Evolutionary conservation across 345 rosid species (phyloP).

Genomic region (Eucalyptus marginata): DNA sequence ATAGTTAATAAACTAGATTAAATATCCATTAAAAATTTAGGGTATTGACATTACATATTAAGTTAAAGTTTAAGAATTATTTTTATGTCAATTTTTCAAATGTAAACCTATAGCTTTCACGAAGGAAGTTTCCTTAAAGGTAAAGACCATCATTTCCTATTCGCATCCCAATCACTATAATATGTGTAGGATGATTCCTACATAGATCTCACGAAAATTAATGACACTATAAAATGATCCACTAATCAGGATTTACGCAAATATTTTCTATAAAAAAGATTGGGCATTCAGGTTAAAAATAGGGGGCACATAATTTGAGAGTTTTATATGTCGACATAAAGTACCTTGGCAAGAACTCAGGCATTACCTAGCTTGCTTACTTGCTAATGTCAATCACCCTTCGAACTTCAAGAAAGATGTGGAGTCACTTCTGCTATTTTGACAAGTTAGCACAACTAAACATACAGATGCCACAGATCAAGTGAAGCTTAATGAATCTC

Average conservation of each 20-base stretch:
- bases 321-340: background rate
- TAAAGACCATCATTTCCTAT: background rate
- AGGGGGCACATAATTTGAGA: background rate
- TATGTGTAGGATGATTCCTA: background rate
- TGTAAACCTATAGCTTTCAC: rapidly evolving
- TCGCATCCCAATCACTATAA: background rate
- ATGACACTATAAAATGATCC: background rate
- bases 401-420: background rate
- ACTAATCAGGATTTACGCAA: background rate
- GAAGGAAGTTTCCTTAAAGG: rapidly evolving
- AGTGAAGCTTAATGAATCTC: background rate
- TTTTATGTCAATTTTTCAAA: background rate
- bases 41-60: rapidly evolving
- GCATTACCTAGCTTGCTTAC: background rate
- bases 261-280: too few relatives aligned
- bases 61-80: rapidly evolving
- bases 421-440: background rate
- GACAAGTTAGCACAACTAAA: background rate
- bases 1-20: rapidly evolving
- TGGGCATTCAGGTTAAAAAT: too few relatives aligned
- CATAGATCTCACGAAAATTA: background rate
- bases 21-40: too few relatives aligned
- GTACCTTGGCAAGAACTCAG: background rate
- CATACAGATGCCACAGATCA: background rate
- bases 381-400: background rate